Conservation (phyloP, 169 alveolate genomes). For the Amoebophrya sp. region DNA sequence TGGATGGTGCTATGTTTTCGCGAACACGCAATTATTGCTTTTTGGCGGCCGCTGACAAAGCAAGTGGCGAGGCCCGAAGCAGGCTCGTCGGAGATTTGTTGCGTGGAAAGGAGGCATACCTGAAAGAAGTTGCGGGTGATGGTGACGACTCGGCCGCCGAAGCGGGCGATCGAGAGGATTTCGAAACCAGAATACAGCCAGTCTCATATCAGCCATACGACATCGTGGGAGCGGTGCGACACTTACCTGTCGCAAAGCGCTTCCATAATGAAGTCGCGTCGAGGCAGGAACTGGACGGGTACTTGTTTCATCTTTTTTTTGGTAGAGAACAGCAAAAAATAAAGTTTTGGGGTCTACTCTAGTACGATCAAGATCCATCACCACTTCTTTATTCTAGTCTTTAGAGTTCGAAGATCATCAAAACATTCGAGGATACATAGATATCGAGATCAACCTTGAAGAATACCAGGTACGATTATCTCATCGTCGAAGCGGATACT, state of each 20-base stretch:
- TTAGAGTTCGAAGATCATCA: too few relatives aligned
- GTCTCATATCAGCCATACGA: background rate
- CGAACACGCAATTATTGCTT: background rate
- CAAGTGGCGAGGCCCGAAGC: background rate
- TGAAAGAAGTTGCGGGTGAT: background rate
- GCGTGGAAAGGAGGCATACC: too few relatives aligned
- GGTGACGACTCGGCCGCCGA: background rate
- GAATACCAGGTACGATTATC: background rate
- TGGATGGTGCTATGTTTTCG: background rate
- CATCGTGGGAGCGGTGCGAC: background rate
- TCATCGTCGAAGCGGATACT: background rate
- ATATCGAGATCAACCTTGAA: too few relatives aligned
- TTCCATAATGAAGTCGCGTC: background rate
- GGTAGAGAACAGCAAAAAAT: too few relatives aligned
- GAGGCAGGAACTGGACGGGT: background rate
- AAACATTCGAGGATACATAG: too few relatives aligned
- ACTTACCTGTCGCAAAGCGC: background rate
- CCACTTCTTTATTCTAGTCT: too few relatives aligned
- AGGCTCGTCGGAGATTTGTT: background rate
- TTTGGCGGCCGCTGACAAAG: background rate
- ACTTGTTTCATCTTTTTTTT: too few relatives aligned
- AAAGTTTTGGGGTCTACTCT: too few relatives aligned
- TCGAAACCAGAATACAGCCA: background rate
- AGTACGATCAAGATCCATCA: too few relatives aligned
- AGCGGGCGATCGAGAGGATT: background rate